Base-by-base conservation (phyloP, 164 flowering plant genomes). In the Dillenia suffruticosa region DNA sequence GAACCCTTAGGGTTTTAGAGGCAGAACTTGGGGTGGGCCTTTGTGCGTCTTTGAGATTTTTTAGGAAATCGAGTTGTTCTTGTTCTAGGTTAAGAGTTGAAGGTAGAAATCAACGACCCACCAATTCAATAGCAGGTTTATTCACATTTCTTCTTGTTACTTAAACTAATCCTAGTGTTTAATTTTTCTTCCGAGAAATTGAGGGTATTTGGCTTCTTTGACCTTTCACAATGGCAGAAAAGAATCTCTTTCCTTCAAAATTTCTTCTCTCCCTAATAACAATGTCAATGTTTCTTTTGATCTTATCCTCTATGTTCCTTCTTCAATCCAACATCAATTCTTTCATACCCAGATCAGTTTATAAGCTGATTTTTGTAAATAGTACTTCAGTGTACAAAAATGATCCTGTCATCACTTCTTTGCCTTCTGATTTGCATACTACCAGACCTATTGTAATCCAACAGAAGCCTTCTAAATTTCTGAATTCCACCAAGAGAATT, bases 231-330 rank as follows among this genome's bases (percentile, higher is more conserved):
- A 76, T 85, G 82, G 49, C 81, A 8, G 91, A 80, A 14, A 89
- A 79, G 66, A 73, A 72, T 61, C 72, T 72, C 73, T 63, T 72
- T 57, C 74, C 84, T 9, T 77, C 87, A 10, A 82, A 67, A 74
- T 70, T 85, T 52, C 76, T 86, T 67, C 70, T 81, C 49, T 75
- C 57, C 68, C 59, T 87, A 17, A 69, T 77, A 40, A 58, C 77
- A 40, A 49, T 81, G 59, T 81, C 86, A 45, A 64, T 83, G 72
- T 74, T 80, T 63, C 72, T 81, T 58, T 56, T 91, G 70, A 62
- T 82, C 64, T 22, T 84, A 16, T 82, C 88, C 32, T 78, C 83
- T 9, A 7, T 81, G 9, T 73, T 81, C 72, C 77, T 88, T 12
- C 73, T 78, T 62, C 77, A 75, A 51, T 76, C 76, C 8, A 64